Evolutionary conservation across 495 filamentous ascomycete species (phyloP).

Genomic region (Hyaloscypha finlandica): DNA sequence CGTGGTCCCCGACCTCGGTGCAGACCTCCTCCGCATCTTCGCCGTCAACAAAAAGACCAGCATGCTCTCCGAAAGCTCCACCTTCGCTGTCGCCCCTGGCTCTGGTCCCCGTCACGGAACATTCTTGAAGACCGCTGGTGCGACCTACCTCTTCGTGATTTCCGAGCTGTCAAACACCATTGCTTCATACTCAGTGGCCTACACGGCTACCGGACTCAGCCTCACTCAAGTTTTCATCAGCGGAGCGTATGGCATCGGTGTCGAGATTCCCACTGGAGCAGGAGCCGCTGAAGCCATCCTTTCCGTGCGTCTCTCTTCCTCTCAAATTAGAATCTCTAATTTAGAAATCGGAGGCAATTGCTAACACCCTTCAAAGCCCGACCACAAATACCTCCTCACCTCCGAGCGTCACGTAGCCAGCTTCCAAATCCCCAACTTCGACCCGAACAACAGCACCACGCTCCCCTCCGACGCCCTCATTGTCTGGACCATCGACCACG

Average conservation of each 20-base stretch:
- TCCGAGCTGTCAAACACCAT: constrained; percentile 63
- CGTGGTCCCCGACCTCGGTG: constrained; percentile 69
- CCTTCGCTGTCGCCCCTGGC: constrained; percentile 45
- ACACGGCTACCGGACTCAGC: constrained; percentile 46
- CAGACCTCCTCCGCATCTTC: constrained; percentile 69
- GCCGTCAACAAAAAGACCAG: constrained; percentile 47
- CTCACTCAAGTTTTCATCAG: constrained; percentile 47
- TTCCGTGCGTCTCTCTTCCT: constrained; percentile 19
- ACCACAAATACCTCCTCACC: constrained; percentile 60
- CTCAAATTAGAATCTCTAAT: too few species aligned
- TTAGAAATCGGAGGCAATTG: neutral
- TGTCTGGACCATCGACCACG: constrained; percentile 44
- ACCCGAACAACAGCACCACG: constrained; percentile 42
- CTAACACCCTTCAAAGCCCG: constrained; percentile 37
- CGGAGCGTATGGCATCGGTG: constrained; percentile 40
- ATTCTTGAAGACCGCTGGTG: constrained; percentile 52
- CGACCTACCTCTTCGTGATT: constrained; percentile 61
- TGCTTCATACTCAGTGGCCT: constrained; percentile 59
- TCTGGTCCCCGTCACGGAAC: constrained; percentile 69
- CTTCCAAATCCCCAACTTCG: constrained; percentile 49
- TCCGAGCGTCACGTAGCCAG: constrained; percentile 61
- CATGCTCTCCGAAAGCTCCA: constrained; percentile 35
- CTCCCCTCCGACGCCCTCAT: constrained; percentile 36
- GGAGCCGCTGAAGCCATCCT: constrained; percentile 60
- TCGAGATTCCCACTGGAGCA: constrained; percentile 40